These are phyloP conservation scores for Byssochlamys sp. DNA, from an alignment of 2,329 filamentous ascomycete species.

Conservation along the genomic window DNA sequence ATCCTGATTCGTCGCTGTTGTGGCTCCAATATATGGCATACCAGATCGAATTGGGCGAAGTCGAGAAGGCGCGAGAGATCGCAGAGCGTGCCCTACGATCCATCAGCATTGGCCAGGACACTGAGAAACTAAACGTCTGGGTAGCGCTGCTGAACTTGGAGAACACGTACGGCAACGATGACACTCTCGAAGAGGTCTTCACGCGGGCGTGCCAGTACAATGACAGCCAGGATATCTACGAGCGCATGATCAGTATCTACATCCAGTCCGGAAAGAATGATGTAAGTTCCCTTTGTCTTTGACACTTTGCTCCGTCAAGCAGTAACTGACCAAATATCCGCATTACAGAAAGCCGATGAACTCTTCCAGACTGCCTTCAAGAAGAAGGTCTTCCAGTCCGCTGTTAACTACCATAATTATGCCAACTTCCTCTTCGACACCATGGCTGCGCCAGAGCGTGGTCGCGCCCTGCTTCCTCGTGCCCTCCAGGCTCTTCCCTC, in stretches of 20 bases:
- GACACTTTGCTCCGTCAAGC: not conserved
- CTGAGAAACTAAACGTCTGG: constrained; percentile 92
- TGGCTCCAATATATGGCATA: constrained; percentile 99
- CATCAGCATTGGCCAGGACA: constrained; percentile 82
- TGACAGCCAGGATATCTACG: constrained; percentile 78
- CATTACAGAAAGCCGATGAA: constrained; percentile 66
- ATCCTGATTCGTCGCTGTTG: constrained; percentile 82
- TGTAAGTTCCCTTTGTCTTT: constrained; percentile 44
- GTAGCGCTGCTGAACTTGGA: constrained; percentile 89
- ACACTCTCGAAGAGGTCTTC: constrained; percentile 75
- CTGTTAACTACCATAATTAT: constrained; percentile 86
- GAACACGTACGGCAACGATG: constrained; percentile 76
- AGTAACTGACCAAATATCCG: constrained; percentile 11
- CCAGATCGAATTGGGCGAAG: constrained; percentile 83
- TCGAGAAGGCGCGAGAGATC: constrained; percentile 77
- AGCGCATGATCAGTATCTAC: constrained; percentile 85
- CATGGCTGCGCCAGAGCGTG: constrained; percentile 58
- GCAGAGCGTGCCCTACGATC: constrained; percentile 82
- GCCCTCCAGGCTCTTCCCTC: constrained; percentile 72
- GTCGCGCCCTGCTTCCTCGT: constrained; percentile 67
- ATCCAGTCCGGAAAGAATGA: constrained; percentile 79
- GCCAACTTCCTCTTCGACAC: constrained; percentile 81
- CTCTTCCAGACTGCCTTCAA: constrained; percentile 80
- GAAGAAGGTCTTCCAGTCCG: constrained; percentile 76
- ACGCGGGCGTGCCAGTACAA: constrained; percentile 90